A percentile compares a stretch with the other conserved stretches of the same genome.
phyloP scores from a whole-genome alignment of 2,329 filamentous ascomycete species.

The Sphaerulina musiva region DNA sequence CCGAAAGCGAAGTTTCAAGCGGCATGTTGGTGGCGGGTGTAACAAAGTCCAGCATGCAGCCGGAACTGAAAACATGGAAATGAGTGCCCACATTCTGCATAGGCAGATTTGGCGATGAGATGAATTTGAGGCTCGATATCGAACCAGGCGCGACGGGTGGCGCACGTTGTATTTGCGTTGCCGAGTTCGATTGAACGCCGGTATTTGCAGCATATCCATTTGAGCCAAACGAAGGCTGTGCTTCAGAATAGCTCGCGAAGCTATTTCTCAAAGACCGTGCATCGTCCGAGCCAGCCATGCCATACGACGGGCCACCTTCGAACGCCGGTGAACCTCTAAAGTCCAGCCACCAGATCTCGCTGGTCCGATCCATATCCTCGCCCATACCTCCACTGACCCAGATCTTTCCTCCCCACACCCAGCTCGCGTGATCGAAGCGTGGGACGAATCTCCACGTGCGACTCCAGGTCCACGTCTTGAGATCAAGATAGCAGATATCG shows the following conservation, averaged over 20 bases:
- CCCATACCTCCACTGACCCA: conserved; percentile 96
- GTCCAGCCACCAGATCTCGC: conserved; percentile 96
- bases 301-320: conserved; percentile 32
- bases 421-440: conserved; percentile 89
- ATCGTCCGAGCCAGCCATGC: conserved; percentile 31
- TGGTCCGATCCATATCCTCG: conserved; percentile 93
- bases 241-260: conserved; percentile 23
- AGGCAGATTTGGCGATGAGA: conserved; percentile 77
- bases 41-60: conserved; percentile 86
- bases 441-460: conserved; percentile 91
- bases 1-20: conserved; percentile 83
- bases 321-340: conserved; percentile 85
- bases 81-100: conserved; percentile 86
- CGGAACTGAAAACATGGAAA: conserved; percentile 91
- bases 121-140: conserved; percentile 84
- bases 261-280: conserved; percentile 30
- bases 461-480: conserved; percentile 98
- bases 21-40: conserved; percentile 84
- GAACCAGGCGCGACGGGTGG: conserved; percentile 66
- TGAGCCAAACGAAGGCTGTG: conserved; percentile 34
- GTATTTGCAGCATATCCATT: conserved; percentile 66
- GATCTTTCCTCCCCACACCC: conserved; percentile 84
- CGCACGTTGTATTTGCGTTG: conserved; percentile 39
- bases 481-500: conserved; percentile 91
- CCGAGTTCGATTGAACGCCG: conserved; percentile 51